Base-by-base conservation (phyloP, 2,329 filamentous ascomycete genomes). In the Penicillium sp. region DNA sequence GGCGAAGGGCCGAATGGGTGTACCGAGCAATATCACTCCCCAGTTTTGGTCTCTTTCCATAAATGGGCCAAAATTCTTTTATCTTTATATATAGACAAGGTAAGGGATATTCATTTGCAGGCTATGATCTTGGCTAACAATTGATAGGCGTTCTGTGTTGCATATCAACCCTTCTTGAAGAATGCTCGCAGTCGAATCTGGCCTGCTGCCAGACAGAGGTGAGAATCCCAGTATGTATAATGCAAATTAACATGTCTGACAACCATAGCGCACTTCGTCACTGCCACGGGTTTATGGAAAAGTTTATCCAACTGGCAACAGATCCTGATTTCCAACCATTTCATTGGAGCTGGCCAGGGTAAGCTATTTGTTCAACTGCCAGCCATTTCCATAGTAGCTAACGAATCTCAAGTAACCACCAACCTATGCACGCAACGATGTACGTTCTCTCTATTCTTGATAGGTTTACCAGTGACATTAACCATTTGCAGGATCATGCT, bases 341-440 rank as follows among this genome's bases (percentile, higher is more conserved):
- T 48, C 75, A 78, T 48, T 80, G 78, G 78, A 77, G 75, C 56
- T 80, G 77, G 77, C 77, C 77, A 39, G 76, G 77, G 70, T 73
- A 59, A 62, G 69, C 53, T 14, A 37, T 10, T 10, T 11, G 2
- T 5, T 45, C 19, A 48, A 37, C 21, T 5, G 6, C 26, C n/a
- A 13, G 31, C 19, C 10, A 21, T n/a, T 11, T 33, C 16, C 16
- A 24, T 29, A 16, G 5, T 16, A 31, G 45, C 66, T 67, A 52
- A 70, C 45, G 11, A n/a, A 27, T 51, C 10, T 11, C 21, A 27
- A 73, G 71, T 4, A 76, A 73, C 46, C 74, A 77, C 54, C 76
- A 78, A 56, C 76, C 76, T 2, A 76, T 78, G 70, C 76, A 79
- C 66, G 74, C 76, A 14, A 75, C 73, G 27, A 75, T 78, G 71